A percentile compares a stretch with the other conserved stretches of the same genome.
phyloP scores from a whole-genome alignment of 805 yeast genomes.

The Saccharomycopsis malanga region DNA sequence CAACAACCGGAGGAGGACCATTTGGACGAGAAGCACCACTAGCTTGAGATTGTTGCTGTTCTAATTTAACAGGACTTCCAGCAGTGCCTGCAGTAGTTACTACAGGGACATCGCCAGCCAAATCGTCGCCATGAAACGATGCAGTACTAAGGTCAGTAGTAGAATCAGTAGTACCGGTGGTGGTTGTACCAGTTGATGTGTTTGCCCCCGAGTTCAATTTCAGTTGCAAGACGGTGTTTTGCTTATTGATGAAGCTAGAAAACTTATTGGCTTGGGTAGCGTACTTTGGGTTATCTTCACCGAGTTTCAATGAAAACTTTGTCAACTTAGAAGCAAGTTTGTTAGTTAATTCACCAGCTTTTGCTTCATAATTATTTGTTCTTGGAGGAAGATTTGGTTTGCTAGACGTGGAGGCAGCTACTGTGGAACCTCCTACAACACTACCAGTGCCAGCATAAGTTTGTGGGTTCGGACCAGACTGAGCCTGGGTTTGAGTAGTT shows the following conservation, averaged over 20 bases:
- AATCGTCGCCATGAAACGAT: background rate
- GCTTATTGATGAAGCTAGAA: conserved; percentile 7
- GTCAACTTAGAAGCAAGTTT: conserved; percentile 6
- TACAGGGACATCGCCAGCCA: background rate
- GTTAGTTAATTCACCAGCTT: conserved; percentile 13
- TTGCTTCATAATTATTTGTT: background rate
- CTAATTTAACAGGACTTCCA: no score
- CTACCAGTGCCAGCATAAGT: conserved; percentile 4
- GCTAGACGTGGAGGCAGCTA: background rate
- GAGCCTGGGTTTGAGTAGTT: background rate
- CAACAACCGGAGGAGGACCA: background rate
- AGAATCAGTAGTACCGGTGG: background rate
- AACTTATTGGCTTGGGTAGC: conserved; percentile 8
- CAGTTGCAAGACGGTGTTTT: conserved; percentile 8
- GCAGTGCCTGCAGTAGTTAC: background rate
- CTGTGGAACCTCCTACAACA: background rate
- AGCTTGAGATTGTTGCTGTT: background rate
- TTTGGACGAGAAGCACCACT: background rate
- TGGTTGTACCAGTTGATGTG: background rate
- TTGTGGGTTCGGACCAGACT: background rate
- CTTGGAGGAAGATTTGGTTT: background rate
- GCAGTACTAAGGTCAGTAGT: background rate
- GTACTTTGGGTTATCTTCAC: conserved; percentile 13
- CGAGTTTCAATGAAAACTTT: conserved; percentile 12
- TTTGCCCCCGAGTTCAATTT: conserved; percentile 2